These are phyloP conservation scores for Colletotrichum sp. DNA, from an alignment of 2,329 filamentous ascomycete genomes.

Conservation along the genomic window DNA sequence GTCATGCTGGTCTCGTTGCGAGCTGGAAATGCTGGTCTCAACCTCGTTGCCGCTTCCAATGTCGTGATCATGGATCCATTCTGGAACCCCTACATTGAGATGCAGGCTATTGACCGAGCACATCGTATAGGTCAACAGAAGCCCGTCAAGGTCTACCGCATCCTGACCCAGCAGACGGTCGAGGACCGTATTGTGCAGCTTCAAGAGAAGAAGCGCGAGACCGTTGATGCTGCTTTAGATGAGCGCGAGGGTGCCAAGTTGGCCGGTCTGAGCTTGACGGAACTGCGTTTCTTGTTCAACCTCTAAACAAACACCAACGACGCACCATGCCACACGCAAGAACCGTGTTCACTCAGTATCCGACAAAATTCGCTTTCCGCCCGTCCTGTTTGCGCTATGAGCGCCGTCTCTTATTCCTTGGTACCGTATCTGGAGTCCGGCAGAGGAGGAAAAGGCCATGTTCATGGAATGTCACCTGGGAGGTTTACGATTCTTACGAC, in stretches of 20 bases:
- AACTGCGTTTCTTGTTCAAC: conserved; percentile 74
- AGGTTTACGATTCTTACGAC: neutral
- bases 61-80: conserved; percentile 93
- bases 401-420: neutral
- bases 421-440: neutral
- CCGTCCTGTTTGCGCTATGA: neutral
- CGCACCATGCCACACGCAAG: neutral
- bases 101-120: conserved; percentile 89
- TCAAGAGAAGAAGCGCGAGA: conserved; percentile 77
- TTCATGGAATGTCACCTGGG: neutral
- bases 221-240: conserved; percentile 82
- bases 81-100: conserved; percentile 94
- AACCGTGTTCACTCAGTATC: neutral
- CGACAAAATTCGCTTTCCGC: neutral
- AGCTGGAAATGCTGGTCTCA: conserved; percentile 85
- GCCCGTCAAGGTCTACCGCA: conserved; percentile 79
- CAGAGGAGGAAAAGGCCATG: neutral
- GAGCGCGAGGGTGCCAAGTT: conserved; percentile 73
- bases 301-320: neutral
- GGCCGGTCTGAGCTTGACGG: conserved; percentile 67
- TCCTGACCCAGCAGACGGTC: conserved; percentile 79
- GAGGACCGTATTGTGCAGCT: conserved; percentile 85
- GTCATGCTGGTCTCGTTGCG: conserved; percentile 82
- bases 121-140: conserved; percentile 84
- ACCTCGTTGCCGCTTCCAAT: conserved; percentile 81